Base-by-base conservation (phyloP, 768 basidiomycete species). In the Lactarius hengduanensis region DNA sequence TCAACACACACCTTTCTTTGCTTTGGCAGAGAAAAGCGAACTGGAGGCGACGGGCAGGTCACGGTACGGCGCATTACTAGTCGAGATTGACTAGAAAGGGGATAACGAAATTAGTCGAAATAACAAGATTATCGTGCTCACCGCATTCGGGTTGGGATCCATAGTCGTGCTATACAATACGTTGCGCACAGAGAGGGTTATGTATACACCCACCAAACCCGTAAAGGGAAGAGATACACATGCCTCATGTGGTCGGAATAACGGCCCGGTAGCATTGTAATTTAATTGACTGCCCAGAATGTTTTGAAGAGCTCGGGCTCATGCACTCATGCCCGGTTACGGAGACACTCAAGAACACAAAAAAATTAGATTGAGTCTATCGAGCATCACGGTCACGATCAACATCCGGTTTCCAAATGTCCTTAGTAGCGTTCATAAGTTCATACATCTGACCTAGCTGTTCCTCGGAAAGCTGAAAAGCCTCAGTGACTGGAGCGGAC, bases 391-490 rank as follows among this genome's bases (percentile, higher is more conserved):
- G 38, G 18, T 45, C 32, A 2, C 41, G 10, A 47, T 50, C 45
- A n/a, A 38, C 22, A 60, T 57, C 75, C 26, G 87, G 82, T 73
- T 89, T 94, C 92, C 92, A 96, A 38, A 96, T 82, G 68, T 89
- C 89, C 73, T 91, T 93, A 0, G 94, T 88, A 2, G 89, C 91
- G 68, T 92, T 88, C 93, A 96, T 94, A 67, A 99, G 82, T 74
- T 98, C 95, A 74, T 97, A 94, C 50, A 99, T 77, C 76, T 98
- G 96, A 1, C 92, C 92, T 4, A 98, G 80, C 74, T 99, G 96
- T 74, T 96, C 94, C 38, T 80, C 76, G 22, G 94, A 95, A 87
- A 96, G 90, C 93, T 95, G 64, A 30, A 9, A 59, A 62, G 28
- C 45, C 53, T 45, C 11, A 41, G 11, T 53, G 45, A 30, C 30